Percentiles rank a stretch among this genome's conserved stretches.
phyloP scores from a whole-genome alignment of 139 green algal species.

The Chlamydomonas sp. region DNA sequence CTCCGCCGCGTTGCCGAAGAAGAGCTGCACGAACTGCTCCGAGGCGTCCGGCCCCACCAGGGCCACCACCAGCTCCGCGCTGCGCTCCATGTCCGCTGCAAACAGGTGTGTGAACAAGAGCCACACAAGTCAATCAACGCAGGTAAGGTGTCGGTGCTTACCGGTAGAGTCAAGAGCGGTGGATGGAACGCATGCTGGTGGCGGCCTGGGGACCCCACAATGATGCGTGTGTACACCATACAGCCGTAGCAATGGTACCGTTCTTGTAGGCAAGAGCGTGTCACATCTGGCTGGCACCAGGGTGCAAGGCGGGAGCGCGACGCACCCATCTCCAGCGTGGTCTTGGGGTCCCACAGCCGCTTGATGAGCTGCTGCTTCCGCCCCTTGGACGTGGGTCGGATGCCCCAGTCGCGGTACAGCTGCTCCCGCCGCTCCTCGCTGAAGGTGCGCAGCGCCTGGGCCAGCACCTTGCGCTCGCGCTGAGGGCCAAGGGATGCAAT shows the following conservation, averaged over 20 bases:
- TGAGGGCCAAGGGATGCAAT: conserved; percentile 36
- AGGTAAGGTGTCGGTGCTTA: no score
- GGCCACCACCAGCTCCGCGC: conserved; percentile 49
- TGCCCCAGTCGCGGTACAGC: conserved; percentile 56
- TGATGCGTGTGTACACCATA: no score
- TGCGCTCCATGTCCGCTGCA: conserved; percentile 45
- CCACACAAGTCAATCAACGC: no score
- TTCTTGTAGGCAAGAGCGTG: no score
- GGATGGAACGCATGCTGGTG: no score
- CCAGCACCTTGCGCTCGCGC: conserved; percentile 67
- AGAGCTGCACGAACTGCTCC: conserved; percentile 62
- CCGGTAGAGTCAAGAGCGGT: no score
- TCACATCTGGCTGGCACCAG: no score
- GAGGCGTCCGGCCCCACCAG: conserved; percentile 53
- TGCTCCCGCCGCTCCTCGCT: conserved; percentile 52
- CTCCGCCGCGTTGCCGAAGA: conserved; percentile 55
- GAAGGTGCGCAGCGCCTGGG: conserved; percentile 59
- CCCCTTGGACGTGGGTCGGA: conserved; percentile 60
- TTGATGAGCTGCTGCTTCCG: conserved; percentile 71
- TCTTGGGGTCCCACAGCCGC: conserved; percentile 52
- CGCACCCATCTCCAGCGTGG: background rate
- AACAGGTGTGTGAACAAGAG: no score
- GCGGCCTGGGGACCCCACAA: no score
- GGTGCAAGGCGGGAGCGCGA: no score
- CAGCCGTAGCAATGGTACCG: no score